Base-by-base conservation (phyloP, 345 rosid genomes). In the Sapria himalayana region DNA sequence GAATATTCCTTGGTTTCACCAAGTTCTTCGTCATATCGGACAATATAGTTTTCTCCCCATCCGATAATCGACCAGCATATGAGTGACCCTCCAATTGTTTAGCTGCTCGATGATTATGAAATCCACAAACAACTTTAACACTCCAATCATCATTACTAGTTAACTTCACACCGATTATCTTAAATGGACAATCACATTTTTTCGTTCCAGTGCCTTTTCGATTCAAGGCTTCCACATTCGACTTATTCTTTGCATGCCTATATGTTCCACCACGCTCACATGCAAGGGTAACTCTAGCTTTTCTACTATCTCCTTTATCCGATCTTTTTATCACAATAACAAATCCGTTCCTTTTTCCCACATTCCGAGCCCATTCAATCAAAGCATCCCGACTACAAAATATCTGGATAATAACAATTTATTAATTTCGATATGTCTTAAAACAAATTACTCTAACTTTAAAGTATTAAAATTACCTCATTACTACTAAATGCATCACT, bases 261-360 rank as follows among this genome's bases (percentile, higher is more conserved):
- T 48, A 48, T 19, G 44, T 23, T 7, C 52, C 52, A 48, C 52
- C 39, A 24, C 52, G 37, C 34, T 48, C 52, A 29, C 52, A 48
- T 27, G 44, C 45, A 38, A 48, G 34, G 29, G 36, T 48, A 20
- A 48, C 29, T 29, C 52, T 48, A 1, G 52, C 43, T 48, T 39
- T 37, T 29, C 44, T 48, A 16, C 52, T 15, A 23, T 14, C 25
- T 1, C 31, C 15, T 15, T 25, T 23, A 42, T 27, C 13, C n/a
- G n/a, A n/a, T n/a, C n/a, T n/a, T n/a, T n/a, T n/a, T n/a, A n/a
- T n/a, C n/a, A n/a, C n/a, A n/a, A n/a, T n/a, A n/a, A n/a, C n/a
- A n/a, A n/a, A n/a, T n/a, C n/a, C n/a, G n/a, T n/a, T n/a, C n/a
- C n/a, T n/a, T n/a, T n/a, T n/a, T n/a, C n/a, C n/a, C n/a, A n/a